Evolutionary conservation across 148 eudicot species (phyloP).

Genomic region (Oxyria digyna): DNA sequence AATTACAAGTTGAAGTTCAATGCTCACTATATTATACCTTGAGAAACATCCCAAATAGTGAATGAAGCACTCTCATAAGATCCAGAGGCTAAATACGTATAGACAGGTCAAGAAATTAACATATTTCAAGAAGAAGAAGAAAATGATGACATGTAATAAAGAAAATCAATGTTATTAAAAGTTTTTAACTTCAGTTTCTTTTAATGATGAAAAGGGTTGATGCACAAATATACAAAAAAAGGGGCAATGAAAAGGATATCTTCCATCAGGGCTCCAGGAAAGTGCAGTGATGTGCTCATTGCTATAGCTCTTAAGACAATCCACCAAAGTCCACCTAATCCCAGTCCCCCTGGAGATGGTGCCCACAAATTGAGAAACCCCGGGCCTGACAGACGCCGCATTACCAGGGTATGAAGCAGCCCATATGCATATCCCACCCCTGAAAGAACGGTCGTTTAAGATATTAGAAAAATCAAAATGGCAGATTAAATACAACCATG

Average conservation of each 20-base stretch:
- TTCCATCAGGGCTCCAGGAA: constrained; percentile 99
- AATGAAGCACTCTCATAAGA: constrained; percentile 89
- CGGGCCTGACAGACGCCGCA: constrained; percentile 78
- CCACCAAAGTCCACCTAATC: constrained; percentile 80
- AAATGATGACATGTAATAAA: background rate
- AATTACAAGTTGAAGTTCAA: background rate
- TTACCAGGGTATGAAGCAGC: constrained; percentile 94
- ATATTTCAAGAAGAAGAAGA: no score
- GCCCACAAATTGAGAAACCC: constrained; percentile 56
- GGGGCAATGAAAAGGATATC: constrained; percentile 51
- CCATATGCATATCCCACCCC: constrained; percentile 98
- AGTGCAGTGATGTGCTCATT: constrained; percentile 81
- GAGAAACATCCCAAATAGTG: constrained; percentile 95
- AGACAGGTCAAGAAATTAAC: constrained; percentile 43
- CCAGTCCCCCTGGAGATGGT: constrained; percentile 70
- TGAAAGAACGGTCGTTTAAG: constrained; percentile 12
- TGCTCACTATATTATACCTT: constrained; percentile 36
- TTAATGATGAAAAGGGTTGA: background rate
- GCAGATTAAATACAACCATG: background rate
- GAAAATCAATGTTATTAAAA: background rate
- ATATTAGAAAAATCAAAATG: background rate
- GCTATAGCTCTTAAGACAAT: constrained; percentile 64
- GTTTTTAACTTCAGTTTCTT: background rate
- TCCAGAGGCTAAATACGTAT: constrained; percentile 86
- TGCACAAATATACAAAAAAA: background rate